Evolutionary conservation across 768 basidiomycete species (phyloP).

Genomic region (Mycena leptocephala): DNA sequence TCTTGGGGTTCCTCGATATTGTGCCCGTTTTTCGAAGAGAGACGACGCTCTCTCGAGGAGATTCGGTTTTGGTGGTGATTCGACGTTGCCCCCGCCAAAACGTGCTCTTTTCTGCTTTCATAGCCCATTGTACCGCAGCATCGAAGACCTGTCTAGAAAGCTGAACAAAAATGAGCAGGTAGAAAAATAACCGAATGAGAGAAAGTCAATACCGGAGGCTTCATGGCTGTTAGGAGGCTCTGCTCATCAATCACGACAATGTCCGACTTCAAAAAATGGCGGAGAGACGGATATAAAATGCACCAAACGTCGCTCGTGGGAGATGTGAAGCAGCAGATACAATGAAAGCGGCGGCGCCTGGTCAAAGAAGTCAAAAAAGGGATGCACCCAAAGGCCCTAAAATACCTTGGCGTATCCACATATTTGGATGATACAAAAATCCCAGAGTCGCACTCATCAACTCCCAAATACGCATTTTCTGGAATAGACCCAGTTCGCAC

Average conservation of each 20-base stretch:
- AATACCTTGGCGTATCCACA: conserved; percentile 96
- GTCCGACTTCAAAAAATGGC: conserved; percentile 90
- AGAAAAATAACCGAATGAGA: background rate
- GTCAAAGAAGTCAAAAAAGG: background rate
- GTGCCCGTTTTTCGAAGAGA: conserved; percentile 71
- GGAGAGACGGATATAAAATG: conserved; percentile 93
- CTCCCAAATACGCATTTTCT: conserved; percentile 98
- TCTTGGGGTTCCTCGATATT: conserved; percentile 66
- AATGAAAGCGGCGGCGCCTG: conserved; percentile 92
- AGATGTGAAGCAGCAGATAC: conserved; percentile 89
- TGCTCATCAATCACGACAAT: conserved; percentile 81
- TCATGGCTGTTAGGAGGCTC: conserved; percentile 82
- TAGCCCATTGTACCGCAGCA: conserved; percentile 90
- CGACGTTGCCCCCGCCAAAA: conserved; percentile 83
- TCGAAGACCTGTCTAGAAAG: conserved; percentile 85
- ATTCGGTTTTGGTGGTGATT: conserved; percentile 67
- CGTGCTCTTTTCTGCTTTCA: conserved; percentile 82
- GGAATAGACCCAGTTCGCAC: conserved; percentile 91
- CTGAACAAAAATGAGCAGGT: conserved; percentile 44
- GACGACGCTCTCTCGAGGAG: conserved; percentile 81
- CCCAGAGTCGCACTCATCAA: conserved; percentile 90
- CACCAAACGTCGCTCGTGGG: conserved; percentile 94
- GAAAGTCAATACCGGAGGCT: conserved; percentile 73
- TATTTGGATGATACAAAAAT: conserved; percentile 95
- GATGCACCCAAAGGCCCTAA: background rate